Evolutionary conservation across 768 basidiomycete species (phyloP).

Genomic region (Cystofilobasidium bisporidii): DNA sequence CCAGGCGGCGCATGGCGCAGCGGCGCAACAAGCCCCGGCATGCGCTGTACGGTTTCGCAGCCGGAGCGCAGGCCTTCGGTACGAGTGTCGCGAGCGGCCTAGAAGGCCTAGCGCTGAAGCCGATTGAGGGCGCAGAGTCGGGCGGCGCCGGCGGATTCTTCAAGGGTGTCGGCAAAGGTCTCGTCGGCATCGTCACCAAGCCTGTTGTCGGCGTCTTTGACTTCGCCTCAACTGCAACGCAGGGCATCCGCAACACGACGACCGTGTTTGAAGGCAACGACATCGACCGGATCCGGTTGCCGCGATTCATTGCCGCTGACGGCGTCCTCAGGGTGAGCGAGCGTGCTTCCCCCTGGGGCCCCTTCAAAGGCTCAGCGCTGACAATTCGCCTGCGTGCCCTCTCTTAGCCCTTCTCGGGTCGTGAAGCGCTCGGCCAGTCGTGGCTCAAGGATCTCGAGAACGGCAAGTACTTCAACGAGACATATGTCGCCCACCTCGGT

Average conservation of each 20-base stretch:
- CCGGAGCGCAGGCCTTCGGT: slow-evolving; percentile 87
- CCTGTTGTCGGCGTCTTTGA: slow-evolving; percentile 95
- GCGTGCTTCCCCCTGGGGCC: not conserved
- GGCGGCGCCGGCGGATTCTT: slow-evolving; percentile 94
- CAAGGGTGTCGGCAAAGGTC: slow-evolving; percentile 88
- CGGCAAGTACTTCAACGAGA: slow-evolving; percentile 71
- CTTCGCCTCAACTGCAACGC: slow-evolving; percentile 84
- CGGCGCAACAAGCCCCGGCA: slow-evolving; percentile 90
- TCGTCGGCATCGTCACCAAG: slow-evolving; percentile 94
- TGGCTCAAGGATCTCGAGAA: slow-evolving; percentile 94
- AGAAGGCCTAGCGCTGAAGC: slow-evolving; percentile 91
- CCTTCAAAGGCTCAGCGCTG: not conserved
- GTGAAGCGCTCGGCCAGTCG: slow-evolving; percentile 86
- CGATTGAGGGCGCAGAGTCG: slow-evolving; percentile 88
- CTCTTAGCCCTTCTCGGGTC: slow-evolving; percentile 68
- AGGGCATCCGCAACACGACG: slow-evolving; percentile 96
- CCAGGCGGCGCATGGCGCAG: slow-evolving; percentile 73
- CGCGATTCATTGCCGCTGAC: slow-evolving; percentile 75
- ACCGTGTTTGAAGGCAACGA: slow-evolving; percentile 91
- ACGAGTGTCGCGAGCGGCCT: slow-evolving; percentile 90
- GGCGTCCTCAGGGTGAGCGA: slow-evolving; percentile 69
- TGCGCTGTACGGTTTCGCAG: slow-evolving; percentile 94
- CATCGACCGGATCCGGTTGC: slow-evolving; percentile 77
- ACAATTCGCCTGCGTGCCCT: not conserved
- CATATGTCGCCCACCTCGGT: slow-evolving; percentile 89